Evolutionary conservation across 305 asterid species (phyloP).

Genomic region (Fraxinus sp.): DNA sequence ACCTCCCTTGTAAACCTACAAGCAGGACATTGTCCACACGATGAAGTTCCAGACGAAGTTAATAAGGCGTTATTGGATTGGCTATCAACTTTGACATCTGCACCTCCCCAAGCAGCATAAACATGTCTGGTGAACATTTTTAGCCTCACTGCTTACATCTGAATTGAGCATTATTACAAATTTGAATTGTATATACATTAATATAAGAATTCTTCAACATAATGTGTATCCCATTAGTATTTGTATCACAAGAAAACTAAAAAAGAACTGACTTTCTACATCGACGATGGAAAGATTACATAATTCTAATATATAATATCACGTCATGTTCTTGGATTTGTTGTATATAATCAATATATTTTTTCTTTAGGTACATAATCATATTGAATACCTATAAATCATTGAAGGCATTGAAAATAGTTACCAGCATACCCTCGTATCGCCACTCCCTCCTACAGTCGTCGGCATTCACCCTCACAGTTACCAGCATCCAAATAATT

Average conservation of each 20-base stretch:
- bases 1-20: constrained; percentile 65
- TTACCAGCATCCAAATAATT: too few relatives aligned
- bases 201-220: background rate
- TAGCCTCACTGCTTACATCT: background rate
- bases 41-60: constrained; percentile 87
- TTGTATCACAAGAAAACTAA: background rate
- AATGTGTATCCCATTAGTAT: background rate
- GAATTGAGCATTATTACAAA: background rate
- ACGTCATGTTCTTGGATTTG: background rate
- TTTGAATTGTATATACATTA: background rate
- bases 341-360: background rate
- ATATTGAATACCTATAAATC: background rate
- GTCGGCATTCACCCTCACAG: too few relatives aligned
- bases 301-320: too few relatives aligned
- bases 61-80: constrained; percentile 76
- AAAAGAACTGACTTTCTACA: background rate
- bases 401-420: too few relatives aligned
- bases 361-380: background rate
- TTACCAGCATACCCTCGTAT: too few relatives aligned
- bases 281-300: background rate
- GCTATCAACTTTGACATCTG: constrained; percentile 44
- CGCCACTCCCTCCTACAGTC: too few relatives aligned
- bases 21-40: constrained; percentile 98
- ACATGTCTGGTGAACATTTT: background rate
- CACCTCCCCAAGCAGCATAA: constrained; percentile 40